Evolutionary conservation across 306 rosid species (phyloP).

Genomic region (Benincasa hispida): DNA sequence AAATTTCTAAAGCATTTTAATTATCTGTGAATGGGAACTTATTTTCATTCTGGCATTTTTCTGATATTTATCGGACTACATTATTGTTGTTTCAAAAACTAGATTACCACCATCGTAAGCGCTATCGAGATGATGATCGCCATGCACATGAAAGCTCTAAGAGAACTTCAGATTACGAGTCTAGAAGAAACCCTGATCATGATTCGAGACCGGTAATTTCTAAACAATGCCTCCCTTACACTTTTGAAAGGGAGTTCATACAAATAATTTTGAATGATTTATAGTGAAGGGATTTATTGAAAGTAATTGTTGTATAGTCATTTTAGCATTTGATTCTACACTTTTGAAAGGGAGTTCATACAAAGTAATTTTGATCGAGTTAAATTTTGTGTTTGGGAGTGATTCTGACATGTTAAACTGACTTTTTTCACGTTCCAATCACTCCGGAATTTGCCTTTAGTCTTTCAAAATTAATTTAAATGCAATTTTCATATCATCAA

Average conservation of each 20-base stretch:
- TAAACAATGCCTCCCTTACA: neutral
- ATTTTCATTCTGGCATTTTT: neutral
- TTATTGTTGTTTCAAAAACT: conserved; percentile 11
- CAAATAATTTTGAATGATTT: too few species aligned
- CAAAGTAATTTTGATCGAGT: neutral
- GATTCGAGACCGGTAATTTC: conserved; percentile 76
- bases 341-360: neutral
- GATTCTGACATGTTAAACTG: too few species aligned
- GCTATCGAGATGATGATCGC: conserved; percentile 74
- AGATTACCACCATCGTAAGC: conserved; percentile 54
- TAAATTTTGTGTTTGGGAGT: too few species aligned
- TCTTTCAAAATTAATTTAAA: too few species aligned
- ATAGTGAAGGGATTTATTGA: too few species aligned
- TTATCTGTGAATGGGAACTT: neutral
- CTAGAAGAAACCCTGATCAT: conserved; percentile 57
- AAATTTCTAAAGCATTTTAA: conserved; percentile 7
- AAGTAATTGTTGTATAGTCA: neutral
- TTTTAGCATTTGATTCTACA: neutral
- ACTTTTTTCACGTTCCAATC: too few species aligned
- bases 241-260: too few species aligned
- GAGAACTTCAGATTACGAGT: conserved; percentile 57
- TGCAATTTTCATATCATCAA: too few species aligned
- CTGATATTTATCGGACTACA: neutral
- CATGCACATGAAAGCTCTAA: conserved; percentile 50
- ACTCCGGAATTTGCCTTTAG: too few species aligned